Conservation (phyloP, 2,329 filamentous ascomycete species). For the Parafenestella ontariensis region DNA sequence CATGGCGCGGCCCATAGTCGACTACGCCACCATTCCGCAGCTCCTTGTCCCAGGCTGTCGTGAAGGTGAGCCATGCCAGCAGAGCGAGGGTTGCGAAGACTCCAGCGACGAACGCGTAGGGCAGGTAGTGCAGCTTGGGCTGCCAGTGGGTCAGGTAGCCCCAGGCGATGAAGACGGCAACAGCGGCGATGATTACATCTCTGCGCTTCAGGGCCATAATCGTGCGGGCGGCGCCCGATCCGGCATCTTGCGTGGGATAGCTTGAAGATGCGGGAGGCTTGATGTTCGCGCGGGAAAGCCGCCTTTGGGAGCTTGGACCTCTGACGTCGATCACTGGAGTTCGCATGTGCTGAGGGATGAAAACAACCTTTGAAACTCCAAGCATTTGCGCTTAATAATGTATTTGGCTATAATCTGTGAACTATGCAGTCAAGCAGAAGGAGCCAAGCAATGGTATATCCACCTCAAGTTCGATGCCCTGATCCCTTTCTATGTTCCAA, state of each 20-base stretch:
- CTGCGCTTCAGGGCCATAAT: slow-evolving; percentile 75
- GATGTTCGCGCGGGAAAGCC: slow-evolving; percentile 20
- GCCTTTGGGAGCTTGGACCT: slow-evolving; percentile 22
- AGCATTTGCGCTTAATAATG: not conserved
- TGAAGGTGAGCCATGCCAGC: slow-evolving; percentile 66
- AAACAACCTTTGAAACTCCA: not conserved
- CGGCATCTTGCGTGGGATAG: slow-evolving; percentile 43
- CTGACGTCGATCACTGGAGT: slow-evolving; percentile 19
- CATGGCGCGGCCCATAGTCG: slow-evolving; percentile 49
- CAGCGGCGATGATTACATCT: slow-evolving; percentile 71
- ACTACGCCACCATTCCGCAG: slow-evolving; percentile 49
- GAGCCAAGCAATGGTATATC: slow-evolving; percentile 2
- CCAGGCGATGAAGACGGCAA: slow-evolving; percentile 84
- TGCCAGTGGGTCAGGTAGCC: slow-evolving; percentile 83
- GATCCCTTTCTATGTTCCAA: not conserved
- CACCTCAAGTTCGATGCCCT: not conserved
- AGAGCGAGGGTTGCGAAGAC: slow-evolving; percentile 62
- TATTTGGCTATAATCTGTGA: not conserved
- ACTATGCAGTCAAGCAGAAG: not conserved
- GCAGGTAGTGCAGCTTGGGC: slow-evolving; percentile 81
- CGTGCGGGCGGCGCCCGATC: slow-evolving; percentile 47
- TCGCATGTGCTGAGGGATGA: not conserved
- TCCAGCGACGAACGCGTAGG: slow-evolving; percentile 82
- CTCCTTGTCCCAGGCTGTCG: slow-evolving; percentile 59
- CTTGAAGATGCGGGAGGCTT: slow-evolving; percentile 21